Percentiles rank a stretch among this genome's conserved stretches.
Conservation (phyloP, 306 rosid species). For the Trifolium fragiferum region DNA sequence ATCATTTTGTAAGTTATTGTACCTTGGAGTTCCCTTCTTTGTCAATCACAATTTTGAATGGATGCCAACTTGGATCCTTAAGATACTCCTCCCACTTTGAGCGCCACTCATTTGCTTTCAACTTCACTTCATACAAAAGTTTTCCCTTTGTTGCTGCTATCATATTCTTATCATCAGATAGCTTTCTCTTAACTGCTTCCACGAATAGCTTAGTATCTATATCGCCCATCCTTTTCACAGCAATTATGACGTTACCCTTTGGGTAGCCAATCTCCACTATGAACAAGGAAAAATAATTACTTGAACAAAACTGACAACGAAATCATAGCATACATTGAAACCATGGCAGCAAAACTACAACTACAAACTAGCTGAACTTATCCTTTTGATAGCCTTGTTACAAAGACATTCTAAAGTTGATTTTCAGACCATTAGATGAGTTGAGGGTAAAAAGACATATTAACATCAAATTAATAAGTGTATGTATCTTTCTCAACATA, state of each 20-base stretch:
- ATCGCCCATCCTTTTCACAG: conserved; percentile 51
- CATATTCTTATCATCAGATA: conserved; percentile 41
- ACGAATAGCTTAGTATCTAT: conserved; percentile 59
- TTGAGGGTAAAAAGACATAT: background rate
- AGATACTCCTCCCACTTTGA: conserved; percentile 66
- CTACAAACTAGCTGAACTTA: conserved; percentile 28
- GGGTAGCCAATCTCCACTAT: conserved; percentile 23
- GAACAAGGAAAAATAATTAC: too few relatives aligned
- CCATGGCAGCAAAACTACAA: background rate
- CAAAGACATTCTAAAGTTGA: conserved; percentile 4
- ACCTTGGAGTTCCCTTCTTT: background rate
- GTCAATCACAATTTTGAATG: conserved; percentile 41
- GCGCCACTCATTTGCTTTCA: conserved; percentile 52
- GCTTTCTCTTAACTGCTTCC: conserved; percentile 48
- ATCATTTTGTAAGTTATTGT: too few relatives aligned
- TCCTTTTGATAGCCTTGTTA: conserved; percentile 5
- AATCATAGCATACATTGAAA: too few relatives aligned
- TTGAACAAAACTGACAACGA: conserved; percentile 40
- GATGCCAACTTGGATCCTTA: conserved; percentile 83
- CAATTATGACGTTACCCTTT: conserved; percentile 45
- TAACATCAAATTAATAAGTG: conserved; percentile 46
- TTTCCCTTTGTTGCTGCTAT: conserved; percentile 42
- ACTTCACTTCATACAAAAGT: conserved; percentile 40
- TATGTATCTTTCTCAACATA: conserved; percentile 36
- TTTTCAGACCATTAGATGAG: background rate